phyloP scores from a whole-genome alignment of 345 rosid species.

The Cochlearia excelsa region DNA sequence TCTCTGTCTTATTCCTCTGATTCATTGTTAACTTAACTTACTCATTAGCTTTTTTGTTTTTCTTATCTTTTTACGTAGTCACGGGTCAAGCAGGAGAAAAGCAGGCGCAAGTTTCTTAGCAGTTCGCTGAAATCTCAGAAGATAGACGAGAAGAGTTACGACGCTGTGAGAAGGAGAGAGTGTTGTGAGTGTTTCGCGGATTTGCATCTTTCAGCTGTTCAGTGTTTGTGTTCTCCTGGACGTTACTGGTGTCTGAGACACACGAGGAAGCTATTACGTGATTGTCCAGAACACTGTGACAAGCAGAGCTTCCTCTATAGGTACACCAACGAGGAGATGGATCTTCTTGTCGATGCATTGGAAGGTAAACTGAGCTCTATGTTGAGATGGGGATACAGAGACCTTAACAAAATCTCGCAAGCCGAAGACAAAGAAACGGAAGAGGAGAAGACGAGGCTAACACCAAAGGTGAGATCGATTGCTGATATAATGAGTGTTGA shows the following conservation, averaged over 20 bases:
- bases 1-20: neutral
- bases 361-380: slow-evolving; percentile 50
- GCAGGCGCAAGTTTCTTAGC: slow-evolving; percentile 50
- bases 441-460: slow-evolving; percentile 38
- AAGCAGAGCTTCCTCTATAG: slow-evolving; percentile 52
- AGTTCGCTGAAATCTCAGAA: slow-evolving; percentile 36
- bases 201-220: slow-evolving; percentile 64
- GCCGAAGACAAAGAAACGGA: slow-evolving; percentile 20
- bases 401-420: slow-evolving; percentile 34
- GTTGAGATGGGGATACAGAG: slow-evolving; percentile 45
- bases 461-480: slow-evolving; percentile 27
- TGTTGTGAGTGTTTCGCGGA: slow-evolving; percentile 55
- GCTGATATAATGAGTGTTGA: slow-evolving; percentile 12
- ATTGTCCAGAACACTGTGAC: slow-evolving; percentile 46
- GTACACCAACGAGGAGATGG: slow-evolving; percentile 47
- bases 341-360: slow-evolving; percentile 57
- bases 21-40: slow-evolving; percentile 4
- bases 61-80: slow-evolving; percentile 41
- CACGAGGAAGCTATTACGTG: slow-evolving; percentile 54
- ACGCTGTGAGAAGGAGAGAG: slow-evolving; percentile 48
- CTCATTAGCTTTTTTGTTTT: neutral
- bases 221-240: slow-evolving; percentile 52
- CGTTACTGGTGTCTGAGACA: slow-evolving; percentile 58
- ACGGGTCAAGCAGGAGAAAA: slow-evolving; percentile 48
- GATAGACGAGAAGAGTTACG: slow-evolving; percentile 44